Evolutionary conservation across 1,284 basidiomycete genomes (phyloP), one percentile per base, ranked within the genome.

Genomic region (Vanrija sp.): DNA sequence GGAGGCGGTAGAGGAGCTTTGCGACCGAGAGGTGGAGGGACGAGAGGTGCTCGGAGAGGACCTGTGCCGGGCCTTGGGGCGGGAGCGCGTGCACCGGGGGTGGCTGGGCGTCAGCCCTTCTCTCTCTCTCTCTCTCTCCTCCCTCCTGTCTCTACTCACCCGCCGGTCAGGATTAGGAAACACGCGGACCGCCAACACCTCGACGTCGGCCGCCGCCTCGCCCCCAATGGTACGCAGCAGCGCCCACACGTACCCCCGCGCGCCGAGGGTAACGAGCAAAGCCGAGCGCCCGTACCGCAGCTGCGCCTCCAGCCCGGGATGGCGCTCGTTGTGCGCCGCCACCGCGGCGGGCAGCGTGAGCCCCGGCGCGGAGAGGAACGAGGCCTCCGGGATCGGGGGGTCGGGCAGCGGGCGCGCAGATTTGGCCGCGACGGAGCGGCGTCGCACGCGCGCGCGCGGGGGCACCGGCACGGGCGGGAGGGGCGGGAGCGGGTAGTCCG

Each of bases 61-160:
- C 41, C 15, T 47, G 44, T 2, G 55, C 41, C 0, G 55, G 53
- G 9, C 55, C 59, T 0, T 46, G 45, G 0, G 55, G 56, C 31
- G 56, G 53, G 4, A 55, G 23, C 9, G 56, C 59, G n/a, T 61
- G 59, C 6, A 61, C 45, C 1, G 59, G 56, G 18, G 59, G 59
- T 25, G 53, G 42, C 56, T 60, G 49, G 3, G 19, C 5, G 45
- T 54, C 45, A 52, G 49, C 22, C 15, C 24, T 7, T 19, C 24
- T 27, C 43, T 24, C 27, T 20, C 18, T 35, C 14, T 12, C 6
- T n/a, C 42, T 14, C 12, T 9, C 42, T 9, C 23, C 42, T 3
- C 7, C 10, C 42, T 3, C 20, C 5, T 7, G 15, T 9, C 1
- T 23, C 5, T 3, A 54, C 57, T 49, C 46, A 59, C 57, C 18